phyloP scores from a whole-genome alignment of 805 yeast genomes.

The Candida ponderosae region DNA sequence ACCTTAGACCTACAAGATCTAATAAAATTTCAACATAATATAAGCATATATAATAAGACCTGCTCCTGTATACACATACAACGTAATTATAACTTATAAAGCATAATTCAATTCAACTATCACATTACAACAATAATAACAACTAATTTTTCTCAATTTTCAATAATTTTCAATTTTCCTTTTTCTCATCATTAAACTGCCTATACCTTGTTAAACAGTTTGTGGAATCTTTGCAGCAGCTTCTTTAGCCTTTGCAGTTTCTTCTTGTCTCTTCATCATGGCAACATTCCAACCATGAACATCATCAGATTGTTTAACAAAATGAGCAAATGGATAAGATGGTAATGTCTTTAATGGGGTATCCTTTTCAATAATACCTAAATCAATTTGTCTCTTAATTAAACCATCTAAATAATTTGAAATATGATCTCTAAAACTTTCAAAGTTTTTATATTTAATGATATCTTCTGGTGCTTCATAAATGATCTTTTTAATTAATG shows the following conservation, averaged over 20 bases:
- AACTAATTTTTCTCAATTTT: too few species aligned
- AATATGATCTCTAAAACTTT: conserved; percentile 50
- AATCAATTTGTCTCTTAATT: conserved; percentile 49
- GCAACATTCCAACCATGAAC: conserved; percentile 32
- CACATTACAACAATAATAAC: too few species aligned
- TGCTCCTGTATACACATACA: too few species aligned
- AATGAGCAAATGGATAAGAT: conserved; percentile 60
- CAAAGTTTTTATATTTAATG: conserved; percentile 56
- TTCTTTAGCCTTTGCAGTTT: conserved; percentile 1
- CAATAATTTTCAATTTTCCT: too few species aligned
- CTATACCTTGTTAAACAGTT: too few species aligned
- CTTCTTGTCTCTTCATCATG: conserved; percentile 19
- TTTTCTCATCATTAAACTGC: too few species aligned
- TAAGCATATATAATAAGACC: too few species aligned
- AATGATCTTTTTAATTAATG: conserved; percentile 51
- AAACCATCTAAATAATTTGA: conserved; percentile 48
- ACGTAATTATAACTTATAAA: too few species aligned
- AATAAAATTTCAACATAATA: too few species aligned
- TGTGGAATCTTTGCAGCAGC: too few species aligned
- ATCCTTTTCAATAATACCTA: conserved; percentile 46
- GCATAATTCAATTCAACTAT: too few species aligned
- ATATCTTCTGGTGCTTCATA: conserved; percentile 63
- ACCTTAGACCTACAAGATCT: too few species aligned
- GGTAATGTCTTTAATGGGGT: conserved; percentile 52
- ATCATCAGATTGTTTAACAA: conserved; percentile 28